These are phyloP conservation scores for Cytospora paraplurivora DNA, from an alignment of 2,329 filamentous ascomycete genomes.

Conservation along the genomic window DNA sequence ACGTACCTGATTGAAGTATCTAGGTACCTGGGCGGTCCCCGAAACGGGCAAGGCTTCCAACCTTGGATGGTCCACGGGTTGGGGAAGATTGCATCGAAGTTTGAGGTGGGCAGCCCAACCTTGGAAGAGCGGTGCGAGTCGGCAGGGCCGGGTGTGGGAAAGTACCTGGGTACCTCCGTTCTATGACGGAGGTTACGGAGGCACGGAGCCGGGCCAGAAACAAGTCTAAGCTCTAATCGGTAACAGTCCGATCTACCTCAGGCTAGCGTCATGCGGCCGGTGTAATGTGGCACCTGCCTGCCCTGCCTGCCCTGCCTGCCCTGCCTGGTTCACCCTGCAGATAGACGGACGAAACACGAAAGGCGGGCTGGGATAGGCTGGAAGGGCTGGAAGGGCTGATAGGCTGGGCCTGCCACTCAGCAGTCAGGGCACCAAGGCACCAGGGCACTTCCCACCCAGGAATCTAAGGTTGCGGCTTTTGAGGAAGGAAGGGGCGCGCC, in stretches of 20 bases:
- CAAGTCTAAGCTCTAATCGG: background rate
- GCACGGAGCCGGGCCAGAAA: background rate
- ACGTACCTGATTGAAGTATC: too few relatives aligned
- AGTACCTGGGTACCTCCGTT: background rate
- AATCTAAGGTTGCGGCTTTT: background rate
- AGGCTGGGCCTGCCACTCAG: background rate
- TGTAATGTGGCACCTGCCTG: background rate
- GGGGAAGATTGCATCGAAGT: too few relatives aligned
- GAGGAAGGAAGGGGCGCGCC: background rate
- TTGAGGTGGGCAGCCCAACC: too few relatives aligned
- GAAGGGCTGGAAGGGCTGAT: background rate
- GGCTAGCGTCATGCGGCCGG: background rate
- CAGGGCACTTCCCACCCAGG: too few relatives aligned
- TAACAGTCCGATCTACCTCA: constrained; percentile 3
- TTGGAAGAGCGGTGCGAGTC: too few relatives aligned
- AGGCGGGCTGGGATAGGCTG: background rate
- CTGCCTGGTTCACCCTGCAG: constrained; percentile 7
- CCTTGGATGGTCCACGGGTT: too few relatives aligned
- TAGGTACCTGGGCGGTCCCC: too few relatives aligned
- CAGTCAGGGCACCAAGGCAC: too few relatives aligned
- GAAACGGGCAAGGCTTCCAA: too few relatives aligned
- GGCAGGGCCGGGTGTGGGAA: too few relatives aligned
- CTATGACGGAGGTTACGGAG: background rate
- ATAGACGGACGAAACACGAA: constrained; percentile 1
- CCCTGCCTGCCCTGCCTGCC: background rate